Conservation (phyloP, 805 yeast species). For the Metschnikowia santaceciliae region DNA sequence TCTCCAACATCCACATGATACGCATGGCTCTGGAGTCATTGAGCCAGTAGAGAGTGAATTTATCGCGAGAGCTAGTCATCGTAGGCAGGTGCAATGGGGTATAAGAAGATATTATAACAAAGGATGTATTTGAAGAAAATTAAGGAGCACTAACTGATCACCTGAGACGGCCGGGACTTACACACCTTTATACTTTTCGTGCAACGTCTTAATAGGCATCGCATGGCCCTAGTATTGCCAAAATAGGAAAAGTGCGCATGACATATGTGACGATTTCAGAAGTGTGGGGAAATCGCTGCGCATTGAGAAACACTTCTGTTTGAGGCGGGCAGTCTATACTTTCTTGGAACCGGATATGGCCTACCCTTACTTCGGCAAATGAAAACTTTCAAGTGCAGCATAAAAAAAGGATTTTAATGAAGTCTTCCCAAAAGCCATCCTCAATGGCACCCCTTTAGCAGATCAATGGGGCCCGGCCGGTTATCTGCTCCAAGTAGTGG, state of each 20-base stretch:
- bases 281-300: conserved; percentile 5
- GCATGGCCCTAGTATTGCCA: background rate
- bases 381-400: too few species aligned
- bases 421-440: too few species aligned
- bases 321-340: background rate
- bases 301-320: background rate
- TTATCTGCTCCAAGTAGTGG: conserved; percentile 47
- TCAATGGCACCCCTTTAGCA: background rate
- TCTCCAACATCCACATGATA: conserved; percentile 62
- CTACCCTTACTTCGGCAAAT: background rate
- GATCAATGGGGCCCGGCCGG: conserved; percentile 12
- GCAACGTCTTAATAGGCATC: background rate
- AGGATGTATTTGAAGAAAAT: background rate
- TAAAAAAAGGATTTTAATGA: too few species aligned
- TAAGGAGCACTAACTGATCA: background rate
- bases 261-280: conserved; percentile 1
- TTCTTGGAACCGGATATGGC: background rate
- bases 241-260: conserved; percentile 5
- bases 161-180: background rate
- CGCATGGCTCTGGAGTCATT: conserved; percentile 58
- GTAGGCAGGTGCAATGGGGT: background rate
- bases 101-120: background rate
- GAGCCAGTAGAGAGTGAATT: conserved; percentile 31
- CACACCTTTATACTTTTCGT: background rate
- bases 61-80: conserved; percentile 10